Conservation (phyloP, 2,329 filamentous ascomycete genomes). For the Curvularia hawaiiensis region DNA sequence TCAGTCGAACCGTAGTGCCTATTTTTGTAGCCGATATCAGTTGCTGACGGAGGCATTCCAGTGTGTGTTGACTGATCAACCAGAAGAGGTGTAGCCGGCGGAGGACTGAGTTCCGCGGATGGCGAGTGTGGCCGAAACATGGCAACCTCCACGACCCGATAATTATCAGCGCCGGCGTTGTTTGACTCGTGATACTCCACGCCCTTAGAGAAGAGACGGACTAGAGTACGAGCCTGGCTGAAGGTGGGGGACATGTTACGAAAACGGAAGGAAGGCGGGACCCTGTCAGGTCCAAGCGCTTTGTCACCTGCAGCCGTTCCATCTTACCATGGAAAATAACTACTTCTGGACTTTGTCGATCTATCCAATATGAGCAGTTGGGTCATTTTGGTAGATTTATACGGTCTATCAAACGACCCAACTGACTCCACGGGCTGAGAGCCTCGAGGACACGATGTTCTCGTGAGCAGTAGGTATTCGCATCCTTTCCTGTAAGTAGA, state of each 20-base stretch:
- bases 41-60: background rate
- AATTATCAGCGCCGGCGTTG: background rate
- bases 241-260: background rate
- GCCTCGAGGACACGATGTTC: background rate
- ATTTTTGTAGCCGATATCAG: background rate
- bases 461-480: background rate
- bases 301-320: background rate
- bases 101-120: background rate
- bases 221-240: background rate
- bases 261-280: background rate
- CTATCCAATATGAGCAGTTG: background rate
- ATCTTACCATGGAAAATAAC: background rate
- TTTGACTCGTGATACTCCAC: background rate
- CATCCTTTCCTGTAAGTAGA: background rate
- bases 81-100: background rate
- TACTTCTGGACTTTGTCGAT: background rate
- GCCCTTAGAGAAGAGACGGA: background rate
- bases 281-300: background rate
- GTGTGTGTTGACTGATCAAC: conserved; percentile 1
- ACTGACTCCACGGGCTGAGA: background rate
- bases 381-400: background rate
- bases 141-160: background rate
- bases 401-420: background rate
- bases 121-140: background rate
- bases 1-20: background rate